A percentile compares a stretch with the other conserved stretches of the same genome.
phyloP scores from a whole-genome alignment of 2,329 filamentous ascomycete genomes.

The Diplodia corticola region DNA sequence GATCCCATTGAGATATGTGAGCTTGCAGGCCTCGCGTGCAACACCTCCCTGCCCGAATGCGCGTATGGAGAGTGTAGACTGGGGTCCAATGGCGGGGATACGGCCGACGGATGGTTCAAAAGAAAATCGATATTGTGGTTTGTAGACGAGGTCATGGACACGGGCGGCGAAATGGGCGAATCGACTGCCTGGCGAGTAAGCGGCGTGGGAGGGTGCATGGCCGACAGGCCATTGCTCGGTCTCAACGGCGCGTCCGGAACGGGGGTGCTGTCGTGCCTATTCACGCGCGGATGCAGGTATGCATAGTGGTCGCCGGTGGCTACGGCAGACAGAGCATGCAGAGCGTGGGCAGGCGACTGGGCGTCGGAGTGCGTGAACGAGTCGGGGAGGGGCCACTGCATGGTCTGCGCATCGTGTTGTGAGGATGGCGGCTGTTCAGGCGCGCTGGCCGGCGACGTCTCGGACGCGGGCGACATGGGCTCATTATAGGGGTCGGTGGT shows the following conservation, averaged over 20 bases:
- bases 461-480: constrained; percentile 33
- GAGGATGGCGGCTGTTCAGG: constrained; percentile 6
- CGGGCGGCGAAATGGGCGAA: constrained; percentile 44
- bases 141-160: constrained; percentile 39
- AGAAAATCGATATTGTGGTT: constrained; percentile 58
- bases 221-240: constrained; percentile 24
- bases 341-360: constrained; percentile 48
- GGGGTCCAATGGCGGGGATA: constrained; percentile 39
- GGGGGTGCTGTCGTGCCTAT: constrained; percentile 33
- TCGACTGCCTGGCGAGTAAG: constrained; percentile 29
- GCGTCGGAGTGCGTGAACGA: constrained; percentile 23
- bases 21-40: constrained; percentile 14
- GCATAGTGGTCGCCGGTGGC: constrained; percentile 47
- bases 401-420: neutral
- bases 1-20: constrained; percentile 21
- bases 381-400: constrained; percentile 24
- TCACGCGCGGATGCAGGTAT: constrained; percentile 34
- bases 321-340: constrained; percentile 57
- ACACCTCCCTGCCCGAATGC: constrained; percentile 23
- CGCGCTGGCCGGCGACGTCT: constrained; percentile 14
- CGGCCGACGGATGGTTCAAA: constrained; percentile 45
- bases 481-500: constrained; percentile 63
- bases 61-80: constrained; percentile 36
- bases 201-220: constrained; percentile 28
- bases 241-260: constrained; percentile 15